phyloP scores from a whole-genome alignment of 2,329 filamentous ascomycete genomes.

The Ambrosiella beaveri region DNA sequence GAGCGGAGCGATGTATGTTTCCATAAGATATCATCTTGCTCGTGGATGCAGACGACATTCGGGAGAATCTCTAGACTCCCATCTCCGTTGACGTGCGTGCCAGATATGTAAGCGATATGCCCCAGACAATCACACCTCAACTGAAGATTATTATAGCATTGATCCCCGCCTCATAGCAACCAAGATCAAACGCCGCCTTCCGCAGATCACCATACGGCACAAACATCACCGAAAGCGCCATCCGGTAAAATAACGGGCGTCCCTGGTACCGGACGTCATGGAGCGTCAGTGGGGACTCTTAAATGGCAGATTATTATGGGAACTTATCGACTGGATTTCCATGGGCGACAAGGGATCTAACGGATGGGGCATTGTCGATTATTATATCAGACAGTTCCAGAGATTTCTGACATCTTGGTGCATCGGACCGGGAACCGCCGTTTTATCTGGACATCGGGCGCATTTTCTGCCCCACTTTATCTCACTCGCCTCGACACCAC shows the following conservation, averaged over 20 bases:
- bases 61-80: conserved; percentile 20
- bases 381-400: too few relatives aligned
- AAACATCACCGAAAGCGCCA: conserved; percentile 53
- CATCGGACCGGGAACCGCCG: too few relatives aligned
- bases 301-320: not conserved
- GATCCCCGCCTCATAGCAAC: conserved; percentile 46
- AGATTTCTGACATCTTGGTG: too few relatives aligned
- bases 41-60: conserved; percentile 23
- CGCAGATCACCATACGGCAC: conserved; percentile 51
- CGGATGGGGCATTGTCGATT: conserved; percentile 13
- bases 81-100: conserved; percentile 18
- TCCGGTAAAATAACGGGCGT: conserved; percentile 47
- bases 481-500: too few relatives aligned
- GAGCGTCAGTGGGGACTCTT: conserved; percentile 30
- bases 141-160: conserved; percentile 48
- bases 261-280: conserved; percentile 52
- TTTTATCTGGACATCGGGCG: too few relatives aligned
- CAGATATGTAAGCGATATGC: conserved; percentile 32
- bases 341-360: conserved; percentile 17
- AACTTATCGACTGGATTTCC: conserved; percentile 16
- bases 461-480: too few relatives aligned
- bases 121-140: conserved; percentile 51
- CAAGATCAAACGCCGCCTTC: conserved; percentile 55
- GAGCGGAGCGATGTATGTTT: conserved; percentile 49
- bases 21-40: conserved; percentile 37